Base-by-base conservation (phyloP, 352 stramenopile species). In the Globisporangium camurandrum region DNA sequence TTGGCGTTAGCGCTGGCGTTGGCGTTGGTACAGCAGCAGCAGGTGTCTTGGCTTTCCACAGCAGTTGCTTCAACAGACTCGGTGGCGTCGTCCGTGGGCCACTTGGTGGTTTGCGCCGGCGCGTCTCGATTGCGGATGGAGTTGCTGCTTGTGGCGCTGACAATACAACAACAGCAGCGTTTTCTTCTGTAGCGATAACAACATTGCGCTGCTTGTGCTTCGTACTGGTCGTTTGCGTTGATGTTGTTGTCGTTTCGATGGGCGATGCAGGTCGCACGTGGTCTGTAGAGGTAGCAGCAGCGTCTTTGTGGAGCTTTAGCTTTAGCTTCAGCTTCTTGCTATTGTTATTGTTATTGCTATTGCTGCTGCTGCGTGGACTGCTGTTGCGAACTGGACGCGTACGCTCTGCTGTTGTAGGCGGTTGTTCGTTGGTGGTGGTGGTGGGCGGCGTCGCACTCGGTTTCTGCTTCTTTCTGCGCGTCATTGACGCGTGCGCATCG, bases 11-110 rank as follows among this genome's bases (percentile, higher is more conserved):
- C n/a, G 34, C 36, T 22, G 42, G 20, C 36, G 46, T 10, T 20
- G 51, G 23, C 27, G 31, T 22, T 14, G 49, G 7, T 11, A 23
- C 20, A 7, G 49, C 9, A 7, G 43, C 14, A 1, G 54, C 34
- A 0, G 62, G 14, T 23, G 26, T 28, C 27, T 86, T 86, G 37
- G 64, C 67, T 51, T 84, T 83, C 75, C 75, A 86, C 27, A 81
- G 57, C 31, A 83, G 30, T 46, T 83, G 69, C 63, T 83, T 84
- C n/a, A 81, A 50, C 28, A 78, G 47, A 49, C 52, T 68, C 33
- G 56, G 28, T 16, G 27, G 17, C 8, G 46, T 19, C 12, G 31
- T 54, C 40, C 36, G n/a, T n/a, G 45, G 30, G 14, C 27, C 17
- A 17, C 28, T 36, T 33, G 36, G n/a, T n/a, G n/a, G n/a, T n/a